These are phyloP conservation scores for Aspergillus sp. DNA, from an alignment of 2,329 filamentous ascomycete species.

Conservation along the genomic window DNA sequence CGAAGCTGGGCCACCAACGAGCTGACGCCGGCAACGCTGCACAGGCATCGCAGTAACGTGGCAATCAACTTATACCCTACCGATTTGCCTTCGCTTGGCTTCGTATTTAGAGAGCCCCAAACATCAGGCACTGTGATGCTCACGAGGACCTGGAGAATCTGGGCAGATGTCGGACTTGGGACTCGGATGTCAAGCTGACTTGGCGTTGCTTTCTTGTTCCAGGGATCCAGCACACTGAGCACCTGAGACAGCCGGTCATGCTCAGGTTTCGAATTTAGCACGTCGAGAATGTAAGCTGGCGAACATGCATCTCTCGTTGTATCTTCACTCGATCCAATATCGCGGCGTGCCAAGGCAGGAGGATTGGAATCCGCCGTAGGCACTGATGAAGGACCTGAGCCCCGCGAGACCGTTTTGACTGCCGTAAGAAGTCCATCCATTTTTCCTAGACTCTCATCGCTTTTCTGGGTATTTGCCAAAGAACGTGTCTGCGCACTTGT, in stretches of 20 bases:
- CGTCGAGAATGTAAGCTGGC: slow-evolving; percentile 25
- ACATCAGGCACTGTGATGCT: slow-evolving; percentile 71
- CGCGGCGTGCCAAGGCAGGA: slow-evolving; percentile 5
- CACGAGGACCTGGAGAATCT: slow-evolving; percentile 67
- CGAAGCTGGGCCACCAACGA: slow-evolving; percentile 65
- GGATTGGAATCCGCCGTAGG: slow-evolving; percentile 5
- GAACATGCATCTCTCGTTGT: slow-evolving; percentile 17
- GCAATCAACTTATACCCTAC: slow-evolving; percentile 26
- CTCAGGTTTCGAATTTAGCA: slow-evolving; percentile 35
- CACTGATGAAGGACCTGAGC: slow-evolving; percentile 12
- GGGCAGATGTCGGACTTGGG: slow-evolving; percentile 61
- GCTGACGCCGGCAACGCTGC: slow-evolving; percentile 68
- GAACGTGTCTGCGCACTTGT: no score
- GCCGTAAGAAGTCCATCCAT: slow-evolving; percentile 36
- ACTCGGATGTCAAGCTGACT: slow-evolving; percentile 48
- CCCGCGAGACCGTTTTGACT: slow-evolving; percentile 29
- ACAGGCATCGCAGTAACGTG: slow-evolving; percentile 55
- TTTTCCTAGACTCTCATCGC: background rate
- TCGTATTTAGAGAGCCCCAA: slow-evolving; percentile 55
- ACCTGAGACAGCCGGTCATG: slow-evolving; percentile 22
- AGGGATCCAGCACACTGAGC: slow-evolving; percentile 30
- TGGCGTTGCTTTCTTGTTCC: slow-evolving; percentile 14
- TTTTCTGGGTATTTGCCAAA: background rate
- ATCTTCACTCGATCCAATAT: slow-evolving; percentile 7
- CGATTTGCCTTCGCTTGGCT: slow-evolving; percentile 7